Conservation (phyloP, 768 basidiomycete genomes). For the Kwoniella europaea region DNA sequence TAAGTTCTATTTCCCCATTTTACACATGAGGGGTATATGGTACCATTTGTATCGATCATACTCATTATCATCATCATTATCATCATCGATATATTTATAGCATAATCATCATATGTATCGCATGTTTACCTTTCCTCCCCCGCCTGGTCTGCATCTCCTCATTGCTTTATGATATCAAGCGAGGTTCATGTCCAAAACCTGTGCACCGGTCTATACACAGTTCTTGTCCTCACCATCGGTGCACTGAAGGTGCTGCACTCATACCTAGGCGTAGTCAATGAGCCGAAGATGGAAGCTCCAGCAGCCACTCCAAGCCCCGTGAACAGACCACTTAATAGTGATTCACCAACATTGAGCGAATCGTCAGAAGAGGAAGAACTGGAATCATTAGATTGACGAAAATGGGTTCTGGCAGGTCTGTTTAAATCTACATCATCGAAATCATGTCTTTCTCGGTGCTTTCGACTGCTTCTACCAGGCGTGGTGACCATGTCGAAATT, state of each 20-base stretch:
- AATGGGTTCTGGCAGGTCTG: no score
- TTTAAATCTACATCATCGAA: no score
- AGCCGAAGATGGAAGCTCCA: neutral
- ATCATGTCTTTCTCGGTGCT: no score
- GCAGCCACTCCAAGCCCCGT: neutral
- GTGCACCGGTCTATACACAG: neutral
- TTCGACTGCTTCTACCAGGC: no score
- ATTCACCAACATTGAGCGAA: neutral
- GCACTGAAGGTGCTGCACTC: neutral
- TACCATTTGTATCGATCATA: neutral
- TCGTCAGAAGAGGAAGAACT: neutral
- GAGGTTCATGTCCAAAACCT: neutral
- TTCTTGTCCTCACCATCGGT: neutral
- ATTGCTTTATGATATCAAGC: no score
- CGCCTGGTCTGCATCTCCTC: no score
- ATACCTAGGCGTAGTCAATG: neutral
- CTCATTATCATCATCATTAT: neutral
- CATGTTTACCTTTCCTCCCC: no score
- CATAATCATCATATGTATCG: neutral
- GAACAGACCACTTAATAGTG: neutral
- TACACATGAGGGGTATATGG: no score
- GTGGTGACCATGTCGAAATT: no score
- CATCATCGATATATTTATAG: neutral
- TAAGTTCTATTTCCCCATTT: neutral
- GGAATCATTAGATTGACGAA: neutral